Conservation (phyloP, 352 stramenopile species). For the Nothophytophthora sp. region DNA sequence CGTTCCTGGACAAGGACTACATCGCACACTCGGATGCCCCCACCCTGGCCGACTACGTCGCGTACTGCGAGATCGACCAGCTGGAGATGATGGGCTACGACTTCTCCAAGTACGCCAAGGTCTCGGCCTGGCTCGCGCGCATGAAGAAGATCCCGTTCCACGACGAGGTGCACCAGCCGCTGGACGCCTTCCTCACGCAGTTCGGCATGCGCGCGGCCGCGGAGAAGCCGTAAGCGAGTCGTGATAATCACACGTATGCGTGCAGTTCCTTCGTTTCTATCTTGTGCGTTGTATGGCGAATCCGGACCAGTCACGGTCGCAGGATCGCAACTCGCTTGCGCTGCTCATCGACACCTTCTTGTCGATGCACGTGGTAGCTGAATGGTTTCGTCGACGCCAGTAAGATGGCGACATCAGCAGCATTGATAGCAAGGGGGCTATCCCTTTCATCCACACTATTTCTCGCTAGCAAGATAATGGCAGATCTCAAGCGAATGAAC, state of each 20-base stretch:
- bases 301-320: no score
- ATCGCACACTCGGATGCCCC: constrained; percentile 47
- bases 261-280: neutral
- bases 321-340: no score
- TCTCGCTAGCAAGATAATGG: no score
- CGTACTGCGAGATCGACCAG: constrained; percentile 71
- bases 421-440: no score
- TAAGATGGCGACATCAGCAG: no score
- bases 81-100: constrained; percentile 56
- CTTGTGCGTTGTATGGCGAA: neutral
- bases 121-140: constrained; percentile 46
- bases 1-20: constrained; percentile 49
- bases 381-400: no score
- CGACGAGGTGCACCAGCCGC: constrained; percentile 48
- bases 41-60: constrained; percentile 58
- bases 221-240: constrained; percentile 8
- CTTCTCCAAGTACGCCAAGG: constrained; percentile 54
- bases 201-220: constrained; percentile 12
- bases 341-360: no score
- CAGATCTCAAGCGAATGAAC: no score
- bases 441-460: no score
- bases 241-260: constrained; percentile 5
- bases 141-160: constrained; percentile 61
- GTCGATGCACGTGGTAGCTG: no score
- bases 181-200: constrained; percentile 29